phyloP scores from a whole-genome alignment of 164 flowering plant species.

The Nelumbo lutea region DNA sequence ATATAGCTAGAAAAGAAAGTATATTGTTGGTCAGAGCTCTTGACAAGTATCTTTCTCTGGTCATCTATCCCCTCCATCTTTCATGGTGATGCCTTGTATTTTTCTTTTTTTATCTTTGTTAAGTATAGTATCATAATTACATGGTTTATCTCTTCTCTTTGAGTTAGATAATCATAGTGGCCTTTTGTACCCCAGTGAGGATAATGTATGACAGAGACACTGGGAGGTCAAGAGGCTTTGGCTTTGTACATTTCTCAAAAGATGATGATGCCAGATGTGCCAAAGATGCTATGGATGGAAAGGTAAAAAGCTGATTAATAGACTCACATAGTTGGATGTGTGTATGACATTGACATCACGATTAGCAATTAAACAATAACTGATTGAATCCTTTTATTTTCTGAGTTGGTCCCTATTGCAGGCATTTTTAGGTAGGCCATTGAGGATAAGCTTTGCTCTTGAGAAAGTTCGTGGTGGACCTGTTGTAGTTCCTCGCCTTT shows the following conservation, averaged over 20 bases:
- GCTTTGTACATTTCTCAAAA: constrained; percentile 64
- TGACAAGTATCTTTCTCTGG: too few species aligned
- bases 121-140: too few species aligned
- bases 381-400: constrained; percentile 7
- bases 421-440: constrained; percentile 78
- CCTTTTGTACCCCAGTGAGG: not conserved
- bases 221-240: constrained; percentile 91
- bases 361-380: not conserved
- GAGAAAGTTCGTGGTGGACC: constrained; percentile 79
- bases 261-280: constrained; percentile 62
- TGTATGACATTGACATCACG: not conserved
- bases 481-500: constrained; percentile 69
- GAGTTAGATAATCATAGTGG: not conserved
- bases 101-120: too few species aligned
- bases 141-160: too few species aligned
- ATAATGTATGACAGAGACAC: constrained; percentile 61
- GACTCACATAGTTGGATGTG: not conserved
- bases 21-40: too few species aligned
- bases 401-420: constrained; percentile 21
- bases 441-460: constrained; percentile 67
- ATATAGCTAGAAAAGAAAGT: too few species aligned
- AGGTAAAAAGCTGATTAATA: constrained; percentile 30
- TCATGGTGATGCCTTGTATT: too few species aligned
- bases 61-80: too few species aligned
- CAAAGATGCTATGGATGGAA: constrained; percentile 91